Percentiles rank a stretch among this genome's conserved stretches.
Conservation (phyloP, 495 filamentous ascomycete genomes). For the Penicilliopsis zonata region DNA sequence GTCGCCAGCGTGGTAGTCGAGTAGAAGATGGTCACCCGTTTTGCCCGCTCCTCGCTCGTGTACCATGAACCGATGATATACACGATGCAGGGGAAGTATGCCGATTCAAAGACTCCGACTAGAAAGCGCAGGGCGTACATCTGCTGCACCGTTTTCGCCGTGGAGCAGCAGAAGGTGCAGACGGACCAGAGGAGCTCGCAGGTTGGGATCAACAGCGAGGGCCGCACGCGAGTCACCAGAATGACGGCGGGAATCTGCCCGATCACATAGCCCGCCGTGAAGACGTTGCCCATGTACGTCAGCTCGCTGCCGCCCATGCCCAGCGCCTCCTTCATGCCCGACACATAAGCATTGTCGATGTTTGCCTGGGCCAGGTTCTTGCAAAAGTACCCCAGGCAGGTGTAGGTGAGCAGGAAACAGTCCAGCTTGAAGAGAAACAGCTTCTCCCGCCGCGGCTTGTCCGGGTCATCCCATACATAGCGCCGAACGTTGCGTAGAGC, state of each 20-base stretch:
- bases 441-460: slow-evolving; percentile 5
- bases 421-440: slow-evolving; percentile 15
- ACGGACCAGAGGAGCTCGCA: slow-evolving; percentile 28
- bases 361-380: slow-evolving; percentile 23
- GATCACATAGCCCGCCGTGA: slow-evolving; percentile 10
- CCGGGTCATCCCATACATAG: slow-evolving; percentile 5
- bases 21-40: slow-evolving; percentile 16
- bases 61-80: slow-evolving; percentile 6
- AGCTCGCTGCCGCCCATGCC: slow-evolving; percentile 31
- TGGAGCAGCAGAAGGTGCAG: slow-evolving; percentile 20
- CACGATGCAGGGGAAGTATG: slow-evolving; percentile 2
- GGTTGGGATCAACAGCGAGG: slow-evolving; percentile 19
- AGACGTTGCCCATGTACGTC: slow-evolving; percentile 10
- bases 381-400: slow-evolving; percentile 17
- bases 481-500: too few species aligned
- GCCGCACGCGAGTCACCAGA: slow-evolving; percentile 6
- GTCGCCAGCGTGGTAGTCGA: slow-evolving; percentile 2
- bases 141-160: slow-evolving; percentile 13
- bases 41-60: slow-evolving; percentile 16
- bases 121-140: slow-evolving; percentile 15
- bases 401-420: slow-evolving; percentile 12
- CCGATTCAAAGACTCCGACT: slow-evolving; percentile 3
- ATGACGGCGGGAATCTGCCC: slow-evolving; percentile 4
- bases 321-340: slow-evolving; percentile 41
- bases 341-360: slow-evolving; percentile 25